These are phyloP conservation scores for Pleurotus sapidus DNA, from an alignment of 768 basidiomycete genomes.

Conservation along the genomic window DNA sequence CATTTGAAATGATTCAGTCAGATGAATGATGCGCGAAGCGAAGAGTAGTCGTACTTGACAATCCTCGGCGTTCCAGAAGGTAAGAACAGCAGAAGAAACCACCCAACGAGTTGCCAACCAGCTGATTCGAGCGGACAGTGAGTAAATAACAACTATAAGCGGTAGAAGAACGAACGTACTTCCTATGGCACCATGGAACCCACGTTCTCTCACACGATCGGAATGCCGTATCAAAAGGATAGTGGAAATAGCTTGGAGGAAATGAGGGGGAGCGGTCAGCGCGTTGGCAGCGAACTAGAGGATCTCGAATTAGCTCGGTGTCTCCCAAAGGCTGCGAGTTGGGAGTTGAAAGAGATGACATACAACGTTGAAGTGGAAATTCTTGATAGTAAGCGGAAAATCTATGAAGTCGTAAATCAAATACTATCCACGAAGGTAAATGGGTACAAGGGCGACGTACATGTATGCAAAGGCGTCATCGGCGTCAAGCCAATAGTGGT, in stretches of 20 bases:
- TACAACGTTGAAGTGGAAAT: constrained; percentile 6
- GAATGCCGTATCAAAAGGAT: constrained; percentile 12
- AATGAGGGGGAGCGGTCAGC: constrained; percentile 10
- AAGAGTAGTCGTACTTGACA: background rate
- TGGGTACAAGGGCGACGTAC: background rate
- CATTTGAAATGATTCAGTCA: too few species aligned
- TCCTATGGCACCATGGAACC: background rate
- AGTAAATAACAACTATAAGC: too few species aligned
- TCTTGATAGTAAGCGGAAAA: constrained; percentile 5
- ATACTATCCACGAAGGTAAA: background rate
- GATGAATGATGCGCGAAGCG: too few species aligned
- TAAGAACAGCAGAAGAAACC: constrained; percentile 2
- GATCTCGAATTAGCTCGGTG: too few species aligned
- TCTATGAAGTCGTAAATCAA: background rate
- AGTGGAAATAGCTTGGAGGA: constrained; percentile 8
- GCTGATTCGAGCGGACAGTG: background rate
- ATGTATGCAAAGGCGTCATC: constrained; percentile 7
- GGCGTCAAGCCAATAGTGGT: constrained; percentile 5
- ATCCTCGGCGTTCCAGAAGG: background rate
- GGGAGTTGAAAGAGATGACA: background rate
- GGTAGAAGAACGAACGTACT: background rate
- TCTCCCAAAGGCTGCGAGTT: background rate
- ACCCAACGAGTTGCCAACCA: constrained; percentile 5
- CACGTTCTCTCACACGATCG: constrained; percentile 9
- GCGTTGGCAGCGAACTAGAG: background rate